Base-by-base conservation (phyloP, 176 grass and related monocot species). In the Urochloa ruziziensis region DNA sequence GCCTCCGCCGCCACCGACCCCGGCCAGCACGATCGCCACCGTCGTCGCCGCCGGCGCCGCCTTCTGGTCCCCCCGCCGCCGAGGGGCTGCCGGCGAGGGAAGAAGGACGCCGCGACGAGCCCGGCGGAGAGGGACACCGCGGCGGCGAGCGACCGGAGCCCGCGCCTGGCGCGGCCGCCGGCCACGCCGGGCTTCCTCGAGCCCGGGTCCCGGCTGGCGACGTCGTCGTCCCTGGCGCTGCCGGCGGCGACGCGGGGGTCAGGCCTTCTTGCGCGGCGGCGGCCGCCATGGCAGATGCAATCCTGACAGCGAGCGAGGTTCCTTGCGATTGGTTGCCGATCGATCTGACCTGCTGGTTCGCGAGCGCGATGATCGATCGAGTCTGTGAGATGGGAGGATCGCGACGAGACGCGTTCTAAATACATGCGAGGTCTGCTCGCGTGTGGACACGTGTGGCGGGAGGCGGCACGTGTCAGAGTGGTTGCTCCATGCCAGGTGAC, bases 1-100 rank as follows among this genome's bases (percentile, higher is more conserved):
- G 84, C 87, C 63, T 92, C 80, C 27, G 80, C 73, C 7, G 85
- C 39, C 62, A 98, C 83, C 15, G 85, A 91, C n/a, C 29, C 88
- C 96, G 21, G 85, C 37, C 10, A 83, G 85, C 84, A 90, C 89
- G 15, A 91, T 2, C 79, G 80, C 82, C 57, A 91, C 69, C 53
- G 79, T 91, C n/a, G 53, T 5, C 8, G 70, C 39, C 34, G 69
- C 15, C 19, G 30, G 13, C 14, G 2, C 12, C n/a, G n/a, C n/a
- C n/a, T n/a, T n/a, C n/a, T n/a, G n/a, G n/a, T n/a, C n/a, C n/a
- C n/a, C n/a, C n/a, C n/a, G 16, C 2, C 52, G 70, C 8, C 29
- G 36, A 11, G 76, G 2, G 2, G 17, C 1, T 1, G 18, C 19
- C 19, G 4, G 79, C 32, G 2, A 28, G n/a, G 48, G 32, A 85